Percentiles rank a stretch among this genome's conserved stretches.
phyloP scores from a whole-genome alignment of 352 stramenopile genomes.

The Globisporangium emineosum region DNA sequence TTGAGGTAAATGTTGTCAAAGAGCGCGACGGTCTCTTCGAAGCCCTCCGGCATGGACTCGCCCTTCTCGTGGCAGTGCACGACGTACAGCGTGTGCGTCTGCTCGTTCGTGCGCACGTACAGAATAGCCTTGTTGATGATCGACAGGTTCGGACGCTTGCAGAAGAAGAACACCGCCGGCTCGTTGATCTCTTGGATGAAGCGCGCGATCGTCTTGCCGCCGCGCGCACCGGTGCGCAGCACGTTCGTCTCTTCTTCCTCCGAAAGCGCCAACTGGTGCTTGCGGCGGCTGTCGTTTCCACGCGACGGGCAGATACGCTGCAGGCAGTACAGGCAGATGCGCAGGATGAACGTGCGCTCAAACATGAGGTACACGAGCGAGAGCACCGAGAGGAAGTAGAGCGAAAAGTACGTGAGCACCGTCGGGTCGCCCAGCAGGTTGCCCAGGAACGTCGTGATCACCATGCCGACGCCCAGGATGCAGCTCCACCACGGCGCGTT shows the following conservation, averaged over 20 bases:
- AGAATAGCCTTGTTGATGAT: constrained; percentile 95
- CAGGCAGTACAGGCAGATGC: constrained; percentile 77
- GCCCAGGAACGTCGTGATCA: constrained; percentile 81
- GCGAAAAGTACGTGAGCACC: constrained; percentile 86
- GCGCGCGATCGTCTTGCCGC: constrained; percentile 82
- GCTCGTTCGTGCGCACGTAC: constrained; percentile 93
- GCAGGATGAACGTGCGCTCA: constrained; percentile 83
- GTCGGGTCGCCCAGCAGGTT: constrained; percentile 85
- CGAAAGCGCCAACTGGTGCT: constrained; percentile 22
- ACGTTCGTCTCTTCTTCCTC: constrained; percentile 47
- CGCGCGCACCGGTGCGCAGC: constrained; percentile 71
- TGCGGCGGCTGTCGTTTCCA: constrained; percentile 16
- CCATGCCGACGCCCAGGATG: constrained; percentile 75
- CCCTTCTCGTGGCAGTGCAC: constrained; percentile 87
- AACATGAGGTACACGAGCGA: constrained; percentile 88
- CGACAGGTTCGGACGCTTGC: constrained; percentile 91
- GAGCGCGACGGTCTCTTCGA: constrained; percentile 86
- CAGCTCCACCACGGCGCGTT: constrained; percentile 88
- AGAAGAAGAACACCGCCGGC: constrained; percentile 93
- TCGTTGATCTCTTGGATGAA: constrained; percentile 86
- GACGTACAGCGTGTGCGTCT: constrained; percentile 89
- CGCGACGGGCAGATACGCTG: constrained; percentile 76
- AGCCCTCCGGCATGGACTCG: constrained; percentile 52
- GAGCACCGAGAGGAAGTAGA: constrained; percentile 85
- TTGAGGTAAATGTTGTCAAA: constrained; percentile 95